Evolutionary conservation across 257 asterid genomes (phyloP), one percentile per base, ranked within the genome.

Genomic region (Solanum dulcamara): DNA sequence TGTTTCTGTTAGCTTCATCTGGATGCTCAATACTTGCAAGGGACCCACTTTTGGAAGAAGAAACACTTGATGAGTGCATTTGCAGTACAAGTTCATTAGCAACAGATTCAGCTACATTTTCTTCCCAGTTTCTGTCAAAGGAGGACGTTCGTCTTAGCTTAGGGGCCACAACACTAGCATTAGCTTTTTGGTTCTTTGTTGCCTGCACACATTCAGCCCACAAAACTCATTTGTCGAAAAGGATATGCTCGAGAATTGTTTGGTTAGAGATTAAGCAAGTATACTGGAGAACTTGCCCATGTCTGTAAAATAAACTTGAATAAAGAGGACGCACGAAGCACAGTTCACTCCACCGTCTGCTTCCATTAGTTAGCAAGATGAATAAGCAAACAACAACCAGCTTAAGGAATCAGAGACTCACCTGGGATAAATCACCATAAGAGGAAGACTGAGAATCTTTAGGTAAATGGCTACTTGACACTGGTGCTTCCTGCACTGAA

Each of bases 91-190:
- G 97, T 93, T 97, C 99, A 90, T 94, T 88, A 75, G 98, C 99
- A 79, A 97, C 99, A 83, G 99, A 97, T 88, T 97, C 99, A 68
- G 99, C 99, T 86, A 95, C 98, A 86, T 84, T 95, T 93, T 97
- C 99, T 91, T 95, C 99, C 99, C 99, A 95, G 72, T 97, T 91
- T 87, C 96, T 92, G 88, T 97, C 99, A 42, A 97, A 97, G 85
- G 99, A 97, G 87, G 99, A 97, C 26, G 99, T 95, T 88, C 99
- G 91, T 87, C 98, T 91, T 74, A 97, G 95, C 92, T 94, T 95
- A 20, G 98, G 94, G 42, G 90, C 91, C 67, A 96, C 89, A 86
- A 90, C 93, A 84, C 85, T 67, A 74, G 88, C 92, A 88, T 88
- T 92, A 88, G 92, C 87, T 91, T 94, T 94, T 66, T 86, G 84